Evolutionary conservation across 352 stramenopile genomes (phyloP).

Genomic region (Phytophthora fragariaefolia): DNA sequence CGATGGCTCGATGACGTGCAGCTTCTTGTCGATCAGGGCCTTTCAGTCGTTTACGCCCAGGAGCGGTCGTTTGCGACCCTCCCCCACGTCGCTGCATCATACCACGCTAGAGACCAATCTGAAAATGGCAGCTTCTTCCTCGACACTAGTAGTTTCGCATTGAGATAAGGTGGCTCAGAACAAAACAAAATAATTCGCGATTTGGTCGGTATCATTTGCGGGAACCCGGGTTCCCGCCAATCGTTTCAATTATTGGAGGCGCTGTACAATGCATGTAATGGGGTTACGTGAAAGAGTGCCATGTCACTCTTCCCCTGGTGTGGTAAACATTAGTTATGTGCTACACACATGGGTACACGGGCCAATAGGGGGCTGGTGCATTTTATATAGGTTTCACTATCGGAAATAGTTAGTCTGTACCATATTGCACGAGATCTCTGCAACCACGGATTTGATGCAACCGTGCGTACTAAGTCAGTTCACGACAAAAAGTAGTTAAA

Average conservation of each 20-base stretch:
- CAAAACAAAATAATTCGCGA: constrained; percentile 1
- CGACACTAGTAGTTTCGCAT: background rate
- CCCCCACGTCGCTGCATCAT: constrained; percentile 4
- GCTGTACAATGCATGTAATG: too few species aligned
- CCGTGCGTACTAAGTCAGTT: too few species aligned
- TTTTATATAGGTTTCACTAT: too few species aligned
- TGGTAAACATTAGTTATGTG: too few species aligned
- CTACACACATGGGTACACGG: too few species aligned
- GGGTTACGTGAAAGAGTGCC: too few species aligned
- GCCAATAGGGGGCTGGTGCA: too few species aligned
- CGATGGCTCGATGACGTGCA: constrained; percentile 1
- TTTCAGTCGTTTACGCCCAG: background rate
- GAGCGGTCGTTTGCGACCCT: background rate
- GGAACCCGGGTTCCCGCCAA: constrained; percentile 1
- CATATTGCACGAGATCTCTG: too few species aligned
- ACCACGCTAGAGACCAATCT: background rate
- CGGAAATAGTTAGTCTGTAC: too few species aligned
- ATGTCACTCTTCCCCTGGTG: too few species aligned
- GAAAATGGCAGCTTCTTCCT: background rate
- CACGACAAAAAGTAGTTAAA: background rate
- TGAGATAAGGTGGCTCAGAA: background rate
- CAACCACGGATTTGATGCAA: too few species aligned
- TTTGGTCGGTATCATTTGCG: background rate
- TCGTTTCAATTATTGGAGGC: background rate
- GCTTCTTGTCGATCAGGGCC: constrained; percentile 1